phyloP scores from a whole-genome alignment of 345 rosid genomes.

The Gossypioides kirkii region DNA sequence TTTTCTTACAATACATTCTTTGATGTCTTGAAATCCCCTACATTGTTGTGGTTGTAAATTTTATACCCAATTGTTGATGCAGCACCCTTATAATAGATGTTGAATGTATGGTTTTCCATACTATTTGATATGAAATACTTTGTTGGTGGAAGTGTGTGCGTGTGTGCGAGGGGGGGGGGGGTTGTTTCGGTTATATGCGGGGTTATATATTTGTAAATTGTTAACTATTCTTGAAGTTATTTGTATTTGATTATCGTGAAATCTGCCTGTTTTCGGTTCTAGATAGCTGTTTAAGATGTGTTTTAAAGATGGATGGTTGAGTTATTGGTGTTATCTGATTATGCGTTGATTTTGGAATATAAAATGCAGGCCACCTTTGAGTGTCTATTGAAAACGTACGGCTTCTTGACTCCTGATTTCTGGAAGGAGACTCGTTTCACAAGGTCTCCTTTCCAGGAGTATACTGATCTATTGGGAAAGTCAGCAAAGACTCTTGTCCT shows the following conservation, averaged over 20 bases:
- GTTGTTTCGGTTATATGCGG: too few relatives aligned
- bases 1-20: neutral
- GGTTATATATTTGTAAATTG: neutral
- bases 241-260: neutral
- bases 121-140: neutral
- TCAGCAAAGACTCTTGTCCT: slow-evolving; percentile 26
- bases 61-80: neutral
- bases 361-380: slow-evolving; percentile 54
- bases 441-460: slow-evolving; percentile 60
- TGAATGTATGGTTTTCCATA: neutral
- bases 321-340: neutral
- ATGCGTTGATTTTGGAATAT: neutral
- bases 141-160: neutral
- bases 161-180: too few relatives aligned
- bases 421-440: slow-evolving; percentile 60
- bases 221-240: neutral
- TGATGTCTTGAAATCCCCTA: neutral
- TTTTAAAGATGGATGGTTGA: too few relatives aligned
- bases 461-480: slow-evolving; percentile 45
- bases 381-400: slow-evolving; percentile 62
- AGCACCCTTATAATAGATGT: neutral
- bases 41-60: neutral
- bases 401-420: slow-evolving; percentile 75
- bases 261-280: neutral
- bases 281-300: neutral